phyloP scores from a whole-genome alignment of 352 stramenopile species.

The Pythium chondricola region DNA sequence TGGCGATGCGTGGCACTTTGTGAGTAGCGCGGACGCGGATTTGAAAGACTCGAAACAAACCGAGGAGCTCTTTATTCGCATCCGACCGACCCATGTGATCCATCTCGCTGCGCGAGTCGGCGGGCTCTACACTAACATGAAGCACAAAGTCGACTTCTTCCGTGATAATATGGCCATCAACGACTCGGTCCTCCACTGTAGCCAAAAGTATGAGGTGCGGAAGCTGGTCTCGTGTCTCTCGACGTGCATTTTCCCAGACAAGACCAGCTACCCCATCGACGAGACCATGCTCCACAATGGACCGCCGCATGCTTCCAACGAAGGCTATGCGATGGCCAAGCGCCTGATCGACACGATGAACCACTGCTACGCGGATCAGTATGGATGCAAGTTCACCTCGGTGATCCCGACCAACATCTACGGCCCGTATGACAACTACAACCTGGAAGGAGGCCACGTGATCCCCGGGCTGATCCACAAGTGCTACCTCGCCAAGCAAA shows the following conservation, averaged over 20 bases:
- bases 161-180: conserved; percentile 99
- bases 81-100: conserved; percentile 95
- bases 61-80: conserved; percentile 89
- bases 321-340: conserved; percentile 97
- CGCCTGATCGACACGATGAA: conserved; percentile 98
- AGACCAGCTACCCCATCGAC: conserved; percentile 97
- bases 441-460: conserved; percentile 95
- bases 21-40: conserved; percentile 93
- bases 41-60: conserved; percentile 81
- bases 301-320: conserved; percentile 68
- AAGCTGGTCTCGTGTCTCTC: conserved; percentile 98
- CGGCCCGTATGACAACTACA: conserved; percentile 98
- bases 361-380: conserved; percentile 94
- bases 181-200: conserved; percentile 97
- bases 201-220: conserved; percentile 70
- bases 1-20: conserved; percentile 85
- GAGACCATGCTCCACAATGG: conserved; percentile 96
- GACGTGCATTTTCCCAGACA: conserved; percentile 99
- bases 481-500: conserved; percentile 94
- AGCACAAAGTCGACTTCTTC: conserved; percentile 96
- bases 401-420: conserved; percentile 99
- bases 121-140: conserved; percentile 81
- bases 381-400: conserved; percentile 96
- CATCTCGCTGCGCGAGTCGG: conserved; percentile 96
- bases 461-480: conserved; percentile 99